Base-by-base conservation (phyloP, 306 rosid genomes). In the Quercus agrifolia region DNA sequence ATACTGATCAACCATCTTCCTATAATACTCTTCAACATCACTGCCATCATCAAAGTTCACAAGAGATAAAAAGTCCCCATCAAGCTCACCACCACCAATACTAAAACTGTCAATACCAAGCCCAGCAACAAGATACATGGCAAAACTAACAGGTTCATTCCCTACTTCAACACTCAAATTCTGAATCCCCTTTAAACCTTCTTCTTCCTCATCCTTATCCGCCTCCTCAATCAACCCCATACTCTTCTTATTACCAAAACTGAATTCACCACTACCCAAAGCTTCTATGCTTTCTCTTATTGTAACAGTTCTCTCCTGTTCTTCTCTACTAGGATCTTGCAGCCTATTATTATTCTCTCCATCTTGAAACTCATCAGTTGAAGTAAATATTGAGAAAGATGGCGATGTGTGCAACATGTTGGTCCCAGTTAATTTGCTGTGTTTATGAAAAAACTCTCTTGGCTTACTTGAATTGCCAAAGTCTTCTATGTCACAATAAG, bases 221-320 rank as follows among this genome's bases (percentile, higher is more conserved):
- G 76, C 92, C 83, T 90, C 92, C 79, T 88, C 86, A 79, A 95
- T 91, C 85, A 85, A 79, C 49, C 88, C 86, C 94, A 95, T 89
- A 69, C 46, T 83, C 18, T 58, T 82, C 69, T 78, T 49, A 49
- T 49, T 64, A 10, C 56, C 73, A 73, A 87, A 91, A 71, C 84
- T 86, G 80, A 91, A 95, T 13, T 89, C 95, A 49, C 21, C 77
- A 49, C 62, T 74, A 5, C 63, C 82, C 1, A 11, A 15, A 66
- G 56, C 77, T 75, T 80, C 86, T 31, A 82, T 80, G 69, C 27
- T 80, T 30, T 70, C 86, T 46, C 81, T 86, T 46, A 75, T 55
- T 15, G 83, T 46, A 64, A 63, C 52, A 31, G 79, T 78, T 82
- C 84, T 84, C 82, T 77, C 83, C 78, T 89, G 77, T 38, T 14